Percentiles rank a stretch among this genome's conserved stretches.
These are phyloP conservation scores for Suillus ampliporus DNA, from an alignment of 768 basidiomycete genomes.

Conservation along the genomic window DNA sequence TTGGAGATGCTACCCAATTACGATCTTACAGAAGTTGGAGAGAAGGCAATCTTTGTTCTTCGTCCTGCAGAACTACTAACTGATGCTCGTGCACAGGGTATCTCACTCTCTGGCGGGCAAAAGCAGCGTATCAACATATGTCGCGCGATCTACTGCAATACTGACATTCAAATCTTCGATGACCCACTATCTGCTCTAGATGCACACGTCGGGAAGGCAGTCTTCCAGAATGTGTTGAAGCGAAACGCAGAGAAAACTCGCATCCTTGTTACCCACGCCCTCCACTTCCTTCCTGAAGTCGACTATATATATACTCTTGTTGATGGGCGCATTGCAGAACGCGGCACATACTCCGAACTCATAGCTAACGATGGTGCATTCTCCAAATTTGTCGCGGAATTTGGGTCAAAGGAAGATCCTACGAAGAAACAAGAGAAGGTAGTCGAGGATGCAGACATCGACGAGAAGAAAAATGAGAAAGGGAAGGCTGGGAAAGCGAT, in stretches of 20 bases:
- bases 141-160: slow-evolving; percentile 84
- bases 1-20: slow-evolving; percentile 77
- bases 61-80: slow-evolving; percentile 13
- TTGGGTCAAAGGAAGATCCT: slow-evolving; percentile 67
- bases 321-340: slow-evolving; percentile 80
- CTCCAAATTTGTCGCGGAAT: slow-evolving; percentile 74
- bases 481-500: slow-evolving; percentile 53
- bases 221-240: slow-evolving; percentile 84
- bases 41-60: slow-evolving; percentile 47
- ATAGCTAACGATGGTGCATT: slow-evolving; percentile 71
- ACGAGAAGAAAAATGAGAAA: slow-evolving; percentile 42
- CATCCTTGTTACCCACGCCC: slow-evolving; percentile 88
- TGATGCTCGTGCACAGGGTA: slow-evolving; percentile 53
- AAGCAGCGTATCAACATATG: slow-evolving; percentile 86
- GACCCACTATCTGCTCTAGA: slow-evolving; percentile 92
- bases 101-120: slow-evolving; percentile 85
- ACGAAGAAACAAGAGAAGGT: slow-evolving; percentile 48
- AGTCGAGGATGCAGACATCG: slow-evolving; percentile 36
- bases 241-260: slow-evolving; percentile 74
- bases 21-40: slow-evolving; percentile 85
- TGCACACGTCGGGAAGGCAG: slow-evolving; percentile 87
- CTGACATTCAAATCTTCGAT: slow-evolving; percentile 85
- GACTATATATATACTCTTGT: slow-evolving; percentile 85
- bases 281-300: slow-evolving; percentile 87
- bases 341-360: slow-evolving; percentile 78